phyloP scores from a whole-genome alignment of 73 alveolate species.

The Symbiodinium natans region DNA sequence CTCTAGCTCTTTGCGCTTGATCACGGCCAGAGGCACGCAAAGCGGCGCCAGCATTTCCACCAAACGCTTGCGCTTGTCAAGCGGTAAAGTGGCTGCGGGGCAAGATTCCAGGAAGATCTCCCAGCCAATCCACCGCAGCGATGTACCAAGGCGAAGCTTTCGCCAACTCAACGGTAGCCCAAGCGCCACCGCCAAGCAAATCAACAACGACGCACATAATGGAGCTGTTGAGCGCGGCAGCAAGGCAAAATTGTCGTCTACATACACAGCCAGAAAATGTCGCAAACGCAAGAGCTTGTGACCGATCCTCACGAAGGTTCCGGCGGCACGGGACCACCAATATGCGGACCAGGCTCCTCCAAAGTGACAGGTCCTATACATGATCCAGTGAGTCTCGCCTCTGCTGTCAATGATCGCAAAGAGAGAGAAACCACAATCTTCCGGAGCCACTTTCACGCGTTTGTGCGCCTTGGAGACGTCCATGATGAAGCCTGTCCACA shows the following conservation, averaged over 20 bases:
- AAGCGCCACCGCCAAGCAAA: not conserved
- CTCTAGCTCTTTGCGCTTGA: not conserved
- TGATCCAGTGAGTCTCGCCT: not conserved
- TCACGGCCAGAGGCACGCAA: not conserved
- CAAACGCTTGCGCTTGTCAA: not conserved
- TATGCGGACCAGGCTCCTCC: conserved; percentile 5
- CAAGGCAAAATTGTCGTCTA: not conserved
- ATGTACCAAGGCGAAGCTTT: not conserved
- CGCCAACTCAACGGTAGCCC: not conserved
- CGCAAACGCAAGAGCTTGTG: not conserved
- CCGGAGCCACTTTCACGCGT: not conserved
- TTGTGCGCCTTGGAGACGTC: conserved; percentile 9
- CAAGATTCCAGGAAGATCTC: not conserved
- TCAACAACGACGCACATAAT: not conserved
- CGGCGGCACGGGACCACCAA: conserved; percentile 22
- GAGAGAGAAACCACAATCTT: not conserved
- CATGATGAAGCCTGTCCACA: not conserved
- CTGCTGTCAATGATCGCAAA: not conserved
- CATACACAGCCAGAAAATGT: not conserved
- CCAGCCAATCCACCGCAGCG: conserved; percentile 31
- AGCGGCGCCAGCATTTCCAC: not conserved
- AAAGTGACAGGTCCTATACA: not conserved
- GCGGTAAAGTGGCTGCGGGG: not conserved
- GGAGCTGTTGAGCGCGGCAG: not conserved
- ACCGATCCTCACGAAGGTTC: not conserved